phyloP scores from a whole-genome alignment of 129 eudicot species.

The Flaveria brownii region DNA sequence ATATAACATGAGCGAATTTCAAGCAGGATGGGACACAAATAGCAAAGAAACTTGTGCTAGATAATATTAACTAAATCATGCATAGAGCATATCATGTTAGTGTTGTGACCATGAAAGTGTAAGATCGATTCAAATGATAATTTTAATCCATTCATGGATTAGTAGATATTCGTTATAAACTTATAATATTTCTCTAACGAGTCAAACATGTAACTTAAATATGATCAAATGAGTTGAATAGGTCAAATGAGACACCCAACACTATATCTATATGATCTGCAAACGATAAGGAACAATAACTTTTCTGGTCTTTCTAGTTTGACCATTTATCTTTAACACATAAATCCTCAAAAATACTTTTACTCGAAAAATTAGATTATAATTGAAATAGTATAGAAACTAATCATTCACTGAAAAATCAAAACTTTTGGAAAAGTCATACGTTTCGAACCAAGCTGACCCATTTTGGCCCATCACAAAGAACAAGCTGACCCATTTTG shows the following conservation, averaged over 20 bases:
- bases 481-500: constrained; percentile 2
- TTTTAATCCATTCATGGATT: background rate
- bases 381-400: background rate
- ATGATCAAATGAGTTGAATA: background rate
- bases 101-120: background rate
- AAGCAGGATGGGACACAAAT: constrained; percentile 10
- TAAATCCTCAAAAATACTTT: background rate
- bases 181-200: background rate
- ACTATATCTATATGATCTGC: no score
- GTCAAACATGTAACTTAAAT: background rate
- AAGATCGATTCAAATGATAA: background rate
- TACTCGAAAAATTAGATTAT: background rate
- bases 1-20: background rate
- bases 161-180: background rate
- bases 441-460: constrained; percentile 1
- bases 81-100: background rate
- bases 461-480: background rate
- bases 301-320: no score
- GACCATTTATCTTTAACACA: background rate
- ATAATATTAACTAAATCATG: background rate
- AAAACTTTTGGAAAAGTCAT: background rate
- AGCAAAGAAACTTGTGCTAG: constrained; percentile 6
- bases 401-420: background rate
- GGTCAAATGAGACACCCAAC: background rate
- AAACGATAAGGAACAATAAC: no score